Base-by-base conservation (phyloP, 2,329 filamentous ascomycete genomes). In the Davidsoniella eucalypti region DNA sequence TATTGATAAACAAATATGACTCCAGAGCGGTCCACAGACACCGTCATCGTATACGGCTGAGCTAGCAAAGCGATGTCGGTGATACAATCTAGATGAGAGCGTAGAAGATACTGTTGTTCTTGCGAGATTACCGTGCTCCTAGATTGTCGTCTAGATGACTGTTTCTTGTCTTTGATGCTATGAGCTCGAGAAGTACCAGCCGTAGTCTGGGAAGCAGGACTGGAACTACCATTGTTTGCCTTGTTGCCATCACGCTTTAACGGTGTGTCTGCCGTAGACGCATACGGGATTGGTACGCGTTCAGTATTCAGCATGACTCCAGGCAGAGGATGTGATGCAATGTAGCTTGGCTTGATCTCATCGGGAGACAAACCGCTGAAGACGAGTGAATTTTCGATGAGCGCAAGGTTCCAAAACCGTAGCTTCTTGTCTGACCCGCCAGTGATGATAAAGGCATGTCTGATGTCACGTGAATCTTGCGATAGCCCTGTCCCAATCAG, bases 341-440 rank as follows among this genome's bases (percentile, higher is more conserved):
- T 73, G 60, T 88, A 96, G 8, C 75, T 75, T n/a, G 87, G 83
- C 60, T 78, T 80, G 33, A 75, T 68, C 52, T 87, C 81, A 33
- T 87, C 82, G 2, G 69, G 65, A 52, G 78, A 76, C 9, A 87
- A 69, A 0, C 90, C 90, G 61, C 84, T 94, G 55, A 93, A 81
- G 12, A 95, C 75, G 51, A 74, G 71, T 39, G 86, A 94, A 53
- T 79, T 76, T 59, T 94, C 87, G 8, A 86, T 73, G 8, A 80
- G 80, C 8, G 78, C 72, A 12, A 92, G 72, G 60, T 98, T 90
- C 92, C 92, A 98, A 65, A 93, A 96, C 8, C 92, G 79, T 16
- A 98, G 75, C 64, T 85, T 92, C 65, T 84, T 86, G 64, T 96
- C 92, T 9, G 84, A 84, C 0, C 90, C 90, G 16, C 82, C 88